A percentile compares a stretch with the other conserved stretches of the same genome.
Conservation (phyloP, 2,329 filamentous ascomycete genomes). For the Calonectria hongkongensis region DNA sequence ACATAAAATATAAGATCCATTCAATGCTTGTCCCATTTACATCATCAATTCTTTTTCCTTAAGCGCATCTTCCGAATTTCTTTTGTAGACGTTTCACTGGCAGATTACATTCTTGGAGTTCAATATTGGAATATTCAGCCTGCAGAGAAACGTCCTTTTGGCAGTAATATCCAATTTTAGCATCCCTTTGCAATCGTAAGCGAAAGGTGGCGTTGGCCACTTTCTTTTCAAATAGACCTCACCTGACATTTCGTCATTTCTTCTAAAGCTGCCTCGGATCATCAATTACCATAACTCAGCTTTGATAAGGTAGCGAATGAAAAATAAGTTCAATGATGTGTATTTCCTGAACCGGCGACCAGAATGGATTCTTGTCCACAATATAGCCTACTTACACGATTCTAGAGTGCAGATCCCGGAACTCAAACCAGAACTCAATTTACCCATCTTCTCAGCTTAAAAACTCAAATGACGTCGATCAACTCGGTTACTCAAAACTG, state of each 20-base stretch:
- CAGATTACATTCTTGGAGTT: too few species aligned
- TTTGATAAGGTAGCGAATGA: neutral
- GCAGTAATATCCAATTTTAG: neutral
- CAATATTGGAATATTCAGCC: too few species aligned
- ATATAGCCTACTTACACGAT: neutral
- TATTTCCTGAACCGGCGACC: slow-evolving; percentile 11
- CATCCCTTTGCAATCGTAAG: too few species aligned
- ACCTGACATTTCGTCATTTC: neutral
- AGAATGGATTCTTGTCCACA: neutral
- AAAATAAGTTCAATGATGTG: too few species aligned
- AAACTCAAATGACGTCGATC: slow-evolving; percentile 8
- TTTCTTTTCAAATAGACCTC: too few species aligned
- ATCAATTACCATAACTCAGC: neutral
- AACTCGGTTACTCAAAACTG: neutral
- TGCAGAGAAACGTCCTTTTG: neutral
- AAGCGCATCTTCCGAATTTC: too few species aligned
- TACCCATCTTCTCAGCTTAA: neutral
- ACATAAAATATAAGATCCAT: too few species aligned
- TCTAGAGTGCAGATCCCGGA: slow-evolving; percentile 3
- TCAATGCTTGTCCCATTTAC: too few species aligned
- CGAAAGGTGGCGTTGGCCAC: neutral
- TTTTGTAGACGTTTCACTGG: too few species aligned
- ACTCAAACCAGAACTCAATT: neutral
- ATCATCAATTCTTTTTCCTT: too few species aligned
- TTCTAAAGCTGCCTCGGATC: too few species aligned